Percentiles rank a stretch among this genome's conserved stretches.
phyloP scores from a whole-genome alignment of 164 flowering plant genomes.

The Stephania japonica region DNA sequence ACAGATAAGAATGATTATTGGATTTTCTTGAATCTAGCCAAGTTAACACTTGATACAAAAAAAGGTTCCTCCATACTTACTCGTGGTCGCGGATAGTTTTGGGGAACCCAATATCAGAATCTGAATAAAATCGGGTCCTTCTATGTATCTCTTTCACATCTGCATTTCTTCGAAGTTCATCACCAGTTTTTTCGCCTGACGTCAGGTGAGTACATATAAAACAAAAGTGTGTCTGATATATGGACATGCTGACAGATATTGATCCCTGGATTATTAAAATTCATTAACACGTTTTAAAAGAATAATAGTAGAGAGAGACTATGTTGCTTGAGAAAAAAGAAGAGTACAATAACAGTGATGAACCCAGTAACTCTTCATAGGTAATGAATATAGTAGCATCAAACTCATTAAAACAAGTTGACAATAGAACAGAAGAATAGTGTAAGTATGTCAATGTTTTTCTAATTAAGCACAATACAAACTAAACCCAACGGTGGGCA shows the following conservation, averaged over 20 bases:
- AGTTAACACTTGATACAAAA: neutral
- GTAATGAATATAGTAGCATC: neutral
- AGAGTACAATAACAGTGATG: neutral
- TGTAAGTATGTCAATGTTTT: neutral
- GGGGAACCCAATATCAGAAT: constrained; percentile 47
- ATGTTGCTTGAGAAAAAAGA: constrained; percentile 1
- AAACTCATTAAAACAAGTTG: neutral
- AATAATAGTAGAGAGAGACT: neutral
- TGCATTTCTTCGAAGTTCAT: constrained; percentile 71
- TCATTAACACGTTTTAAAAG: constrained; percentile 1
- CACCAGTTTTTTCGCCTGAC: constrained; percentile 83
- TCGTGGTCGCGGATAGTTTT: constrained; percentile 72
- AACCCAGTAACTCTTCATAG: neutral
- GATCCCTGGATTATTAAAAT: constrained; percentile 63
- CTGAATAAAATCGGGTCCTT: constrained; percentile 60
- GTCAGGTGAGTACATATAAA: constrained; percentile 91
- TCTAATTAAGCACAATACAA: neutral
- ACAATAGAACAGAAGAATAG: neutral
- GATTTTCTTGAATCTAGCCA: neutral
- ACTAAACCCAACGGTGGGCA: neutral
- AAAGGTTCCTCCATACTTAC: constrained; percentile 38
- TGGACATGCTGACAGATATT: constrained; percentile 91
- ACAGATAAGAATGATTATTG: neutral
- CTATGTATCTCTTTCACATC: constrained; percentile 83
- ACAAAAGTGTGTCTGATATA: constrained; percentile 90